Conservation (phyloP, 176 grass and related monocot genomes). For the Areca catechu region DNA sequence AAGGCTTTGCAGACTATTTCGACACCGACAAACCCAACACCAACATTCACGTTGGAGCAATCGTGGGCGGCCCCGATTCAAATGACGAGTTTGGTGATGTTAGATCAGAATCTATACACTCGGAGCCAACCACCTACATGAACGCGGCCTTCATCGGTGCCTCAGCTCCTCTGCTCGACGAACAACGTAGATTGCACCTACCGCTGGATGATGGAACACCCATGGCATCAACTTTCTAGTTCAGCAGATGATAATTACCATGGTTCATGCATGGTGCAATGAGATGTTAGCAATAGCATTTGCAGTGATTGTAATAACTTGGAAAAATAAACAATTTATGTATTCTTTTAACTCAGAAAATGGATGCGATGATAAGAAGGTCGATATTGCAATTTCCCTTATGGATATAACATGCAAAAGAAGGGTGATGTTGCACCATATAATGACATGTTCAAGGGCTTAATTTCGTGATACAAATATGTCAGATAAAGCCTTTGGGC, state of each 20-base stretch:
- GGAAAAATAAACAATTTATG: too few relatives aligned
- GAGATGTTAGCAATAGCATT: too few relatives aligned
- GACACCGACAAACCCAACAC: slow-evolving; percentile 22
- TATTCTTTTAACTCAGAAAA: too few relatives aligned
- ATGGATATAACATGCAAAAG: slow-evolving; percentile 54
- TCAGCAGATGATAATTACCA: too few relatives aligned
- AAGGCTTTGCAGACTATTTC: slow-evolving; percentile 37
- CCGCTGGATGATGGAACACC: too few relatives aligned
- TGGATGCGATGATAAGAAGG: slow-evolving; percentile 13
- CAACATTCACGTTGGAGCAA: slow-evolving; percentile 35
- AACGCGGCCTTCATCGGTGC: slow-evolving; percentile 52
- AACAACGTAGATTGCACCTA: too few relatives aligned
- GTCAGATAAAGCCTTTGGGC: slow-evolving; percentile 43
- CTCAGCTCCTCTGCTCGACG: slow-evolving; percentile 13
- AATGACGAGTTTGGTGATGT: slow-evolving; percentile 41
- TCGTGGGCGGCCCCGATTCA: slow-evolving; percentile 35
- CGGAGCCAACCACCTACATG: slow-evolving; percentile 44
- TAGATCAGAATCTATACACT: slow-evolving; percentile 35
- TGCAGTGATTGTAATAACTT: too few relatives aligned
- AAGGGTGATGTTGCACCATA: slow-evolving; percentile 42
- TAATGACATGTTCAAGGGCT: slow-evolving; percentile 50
- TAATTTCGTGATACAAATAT: slow-evolving; percentile 37
- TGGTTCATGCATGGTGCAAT: too few relatives aligned
- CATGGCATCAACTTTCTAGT: too few relatives aligned
- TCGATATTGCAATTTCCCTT: slow-evolving; percentile 27